phyloP scores from a whole-genome alignment of 75 land plant species.

The Pseudotsuga menziesii region DNA sequence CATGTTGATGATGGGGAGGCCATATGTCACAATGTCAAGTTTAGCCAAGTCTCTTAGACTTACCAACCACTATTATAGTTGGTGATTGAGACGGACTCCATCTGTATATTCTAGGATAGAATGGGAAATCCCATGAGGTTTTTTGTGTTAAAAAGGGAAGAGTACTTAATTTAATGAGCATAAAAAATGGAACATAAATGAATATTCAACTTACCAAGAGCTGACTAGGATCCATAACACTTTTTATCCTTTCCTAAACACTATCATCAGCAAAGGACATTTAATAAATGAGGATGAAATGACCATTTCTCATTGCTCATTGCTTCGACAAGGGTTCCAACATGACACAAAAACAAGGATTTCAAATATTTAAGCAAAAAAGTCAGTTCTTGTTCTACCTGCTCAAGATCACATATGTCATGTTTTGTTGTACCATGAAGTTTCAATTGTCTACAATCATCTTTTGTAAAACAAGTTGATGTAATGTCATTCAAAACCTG shows the following conservation, averaged over 20 bases:
- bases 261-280: slow-evolving; percentile 97
- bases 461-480: slow-evolving; percentile 15
- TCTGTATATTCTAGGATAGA: no score
- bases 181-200: no score
- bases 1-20: no score
- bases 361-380: slow-evolving; percentile 63
- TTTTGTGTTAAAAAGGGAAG: no score
- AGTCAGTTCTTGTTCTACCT: slow-evolving; percentile 25
- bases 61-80: no score
- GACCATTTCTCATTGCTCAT: slow-evolving; percentile 85
- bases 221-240: slow-evolving; percentile 89
- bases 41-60: no score
- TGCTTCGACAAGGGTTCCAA: slow-evolving; percentile 93
- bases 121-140: no score
- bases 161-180: no score
- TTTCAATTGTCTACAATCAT: not conserved
- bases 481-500: slow-evolving; percentile 16
- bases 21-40: no score
- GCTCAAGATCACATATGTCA: slow-evolving; percentile 39
- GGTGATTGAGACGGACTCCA: no score
- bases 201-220: slow-evolving; percentile 48
- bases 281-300: slow-evolving; percentile 85
- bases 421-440: slow-evolving; percentile 13
- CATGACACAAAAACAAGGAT: slow-evolving; percentile 86
- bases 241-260: slow-evolving; percentile 90